Evolutionary conservation across 2,329 filamentous ascomycete species (phyloP).

Genomic region (Penicillium sp.): DNA sequence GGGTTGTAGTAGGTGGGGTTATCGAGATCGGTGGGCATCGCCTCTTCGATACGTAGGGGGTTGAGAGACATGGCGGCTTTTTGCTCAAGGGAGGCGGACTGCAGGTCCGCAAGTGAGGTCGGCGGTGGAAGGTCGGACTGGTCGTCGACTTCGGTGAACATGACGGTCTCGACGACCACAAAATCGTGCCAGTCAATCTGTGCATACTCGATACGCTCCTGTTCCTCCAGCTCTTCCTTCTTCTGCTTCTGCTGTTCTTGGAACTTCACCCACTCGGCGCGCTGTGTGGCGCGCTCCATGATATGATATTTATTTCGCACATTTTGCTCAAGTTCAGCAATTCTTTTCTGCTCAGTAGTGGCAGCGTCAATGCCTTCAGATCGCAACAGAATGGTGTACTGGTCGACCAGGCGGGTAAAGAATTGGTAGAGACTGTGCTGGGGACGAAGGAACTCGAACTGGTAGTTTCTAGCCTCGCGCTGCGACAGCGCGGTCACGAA

Average conservation of each 20-base stretch:
- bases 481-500: conserved; percentile 90
- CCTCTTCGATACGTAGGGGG: conserved; percentile 85
- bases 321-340: conserved; percentile 71
- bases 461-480: conserved; percentile 82
- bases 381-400: conserved; percentile 79
- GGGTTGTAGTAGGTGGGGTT: conserved; percentile 53
- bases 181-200: conserved; percentile 99
- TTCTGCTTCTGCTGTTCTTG: conserved; percentile 82
- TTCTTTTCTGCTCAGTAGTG: conserved; percentile 68
- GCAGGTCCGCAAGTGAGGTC: conserved; percentile 83
- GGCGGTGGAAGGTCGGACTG: conserved; percentile 82
- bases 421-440: conserved; percentile 97
- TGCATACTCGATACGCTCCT: conserved; percentile 72
- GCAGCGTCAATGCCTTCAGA: conserved; percentile 67
- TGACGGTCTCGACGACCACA: conserved; percentile 88
- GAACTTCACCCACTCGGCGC: conserved; percentile 82
- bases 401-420: conserved; percentile 87
- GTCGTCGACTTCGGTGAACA: conserved; percentile 87
- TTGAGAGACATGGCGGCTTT: conserved; percentile 86
- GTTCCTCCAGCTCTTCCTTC: conserved; percentile 82
- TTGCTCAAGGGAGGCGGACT: conserved; percentile 91
- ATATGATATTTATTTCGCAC: conserved; percentile 76
- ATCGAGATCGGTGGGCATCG: conserved; percentile 76
- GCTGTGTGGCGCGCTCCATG: conserved; percentile 74
- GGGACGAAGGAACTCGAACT: conserved; percentile 93